phyloP scores from a whole-genome alignment of 2,329 filamentous ascomycete species.

The Alternaria burnsii region DNA sequence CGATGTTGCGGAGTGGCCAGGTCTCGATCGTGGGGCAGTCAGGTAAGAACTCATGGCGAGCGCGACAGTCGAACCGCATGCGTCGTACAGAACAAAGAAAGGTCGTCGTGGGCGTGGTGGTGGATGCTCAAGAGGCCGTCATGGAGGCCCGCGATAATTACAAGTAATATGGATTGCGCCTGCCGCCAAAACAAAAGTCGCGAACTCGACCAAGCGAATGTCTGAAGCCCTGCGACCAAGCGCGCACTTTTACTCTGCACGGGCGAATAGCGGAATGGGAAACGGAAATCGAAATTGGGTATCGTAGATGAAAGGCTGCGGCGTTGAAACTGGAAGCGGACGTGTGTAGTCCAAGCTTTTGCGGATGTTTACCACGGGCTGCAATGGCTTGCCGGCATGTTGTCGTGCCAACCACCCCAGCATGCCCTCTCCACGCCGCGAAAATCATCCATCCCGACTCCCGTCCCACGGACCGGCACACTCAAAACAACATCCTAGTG shows the following conservation, averaged over 20 bases:
- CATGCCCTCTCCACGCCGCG: slow-evolving; percentile 19
- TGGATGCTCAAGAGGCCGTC: slow-evolving; percentile 38
- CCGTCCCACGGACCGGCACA: slow-evolving; percentile 18
- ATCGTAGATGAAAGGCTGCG: slow-evolving; percentile 30
- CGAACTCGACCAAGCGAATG: slow-evolving; percentile 19
- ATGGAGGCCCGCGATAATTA: slow-evolving; percentile 38
- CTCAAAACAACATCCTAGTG: slow-evolving; percentile 2
- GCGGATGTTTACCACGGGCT: slow-evolving; percentile 18
- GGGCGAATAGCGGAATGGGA: slow-evolving; percentile 45
- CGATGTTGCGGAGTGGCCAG: slow-evolving; percentile 51
- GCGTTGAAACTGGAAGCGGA: slow-evolving; percentile 39
- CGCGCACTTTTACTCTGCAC: slow-evolving; percentile 30
- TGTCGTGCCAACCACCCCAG: slow-evolving; percentile 18
- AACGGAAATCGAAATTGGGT: slow-evolving; percentile 21
- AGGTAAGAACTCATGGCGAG: slow-evolving; percentile 48
- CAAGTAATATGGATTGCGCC: slow-evolving; percentile 34
- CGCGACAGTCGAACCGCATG: slow-evolving; percentile 38
- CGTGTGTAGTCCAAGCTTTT: slow-evolving; percentile 25
- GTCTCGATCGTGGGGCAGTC: slow-evolving; percentile 50
- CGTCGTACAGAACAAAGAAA: slow-evolving; percentile 34
- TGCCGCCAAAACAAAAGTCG: slow-evolving; percentile 30
- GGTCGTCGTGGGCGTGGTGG: slow-evolving; percentile 17
- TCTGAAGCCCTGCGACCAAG: slow-evolving; percentile 34
- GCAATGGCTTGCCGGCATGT: slow-evolving; percentile 12
- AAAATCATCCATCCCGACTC: slow-evolving; percentile 23